Evolutionary conservation across 2,329 filamentous ascomycete genomes (phyloP).

Genomic region (Diaporthe vexans): DNA sequence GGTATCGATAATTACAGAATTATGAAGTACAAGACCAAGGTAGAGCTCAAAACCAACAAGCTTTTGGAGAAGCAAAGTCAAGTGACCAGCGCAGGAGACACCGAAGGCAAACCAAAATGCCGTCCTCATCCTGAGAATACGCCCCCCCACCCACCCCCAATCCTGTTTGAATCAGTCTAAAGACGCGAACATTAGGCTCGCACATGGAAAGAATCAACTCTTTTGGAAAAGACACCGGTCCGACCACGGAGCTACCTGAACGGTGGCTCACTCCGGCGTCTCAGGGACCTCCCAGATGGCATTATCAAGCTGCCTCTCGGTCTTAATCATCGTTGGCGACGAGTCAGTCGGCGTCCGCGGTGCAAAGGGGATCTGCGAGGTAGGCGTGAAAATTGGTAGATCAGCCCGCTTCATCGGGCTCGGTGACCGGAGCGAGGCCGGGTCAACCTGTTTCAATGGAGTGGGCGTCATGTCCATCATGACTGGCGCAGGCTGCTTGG

Average conservation of each 20-base stretch:
- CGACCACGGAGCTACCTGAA: background rate
- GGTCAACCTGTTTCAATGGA: slow-evolving; percentile 31
- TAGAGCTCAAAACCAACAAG: background rate
- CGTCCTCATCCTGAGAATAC: background rate
- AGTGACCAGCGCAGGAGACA: background rate
- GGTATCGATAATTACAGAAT: slow-evolving; percentile 35
- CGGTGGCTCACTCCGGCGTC: slow-evolving; percentile 47
- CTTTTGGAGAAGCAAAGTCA: background rate
- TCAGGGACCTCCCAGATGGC: slow-evolving; percentile 53
- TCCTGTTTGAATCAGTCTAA: background rate
- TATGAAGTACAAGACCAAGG: slow-evolving; percentile 1
- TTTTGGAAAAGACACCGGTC: background rate
- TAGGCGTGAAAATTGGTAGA: slow-evolving; percentile 57
- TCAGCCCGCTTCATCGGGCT: slow-evolving; percentile 55
- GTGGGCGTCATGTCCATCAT: slow-evolving; percentile 29
- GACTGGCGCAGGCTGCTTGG: slow-evolving; percentile 15
- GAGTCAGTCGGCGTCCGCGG: slow-evolving; percentile 40
- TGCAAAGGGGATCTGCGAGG: slow-evolving; percentile 64
- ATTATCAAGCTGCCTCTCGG: slow-evolving; percentile 39
- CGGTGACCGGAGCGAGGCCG: slow-evolving; percentile 49
- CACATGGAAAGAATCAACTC: background rate
- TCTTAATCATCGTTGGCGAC: slow-evolving; percentile 22
- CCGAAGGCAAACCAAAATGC: background rate
- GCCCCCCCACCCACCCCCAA: too few species aligned
- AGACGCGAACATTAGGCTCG: background rate